Percentiles rank a stretch among this genome's conserved stretches.
These are phyloP conservation scores for Trichophyton verrucosum DNA, from an alignment of 2,329 filamentous ascomycete genomes.

Conservation along the genomic window DNA sequence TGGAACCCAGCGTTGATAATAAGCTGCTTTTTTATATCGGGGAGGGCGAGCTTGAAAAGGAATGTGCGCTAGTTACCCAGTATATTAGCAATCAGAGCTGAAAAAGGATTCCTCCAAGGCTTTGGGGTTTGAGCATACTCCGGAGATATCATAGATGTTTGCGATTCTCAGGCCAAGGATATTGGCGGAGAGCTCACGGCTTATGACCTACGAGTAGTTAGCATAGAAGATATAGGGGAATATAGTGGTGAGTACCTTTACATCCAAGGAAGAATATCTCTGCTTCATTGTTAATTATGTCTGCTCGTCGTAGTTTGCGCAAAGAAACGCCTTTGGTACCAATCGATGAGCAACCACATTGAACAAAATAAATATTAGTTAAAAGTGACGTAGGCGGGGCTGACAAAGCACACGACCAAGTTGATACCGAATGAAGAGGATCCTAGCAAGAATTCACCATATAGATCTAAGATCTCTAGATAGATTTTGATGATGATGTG, in stretches of 20 bases:
- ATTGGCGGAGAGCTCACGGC: conserved; percentile 72
- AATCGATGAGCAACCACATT: background rate
- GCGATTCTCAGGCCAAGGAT: conserved; percentile 69
- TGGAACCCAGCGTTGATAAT: conserved; percentile 92
- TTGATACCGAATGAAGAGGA: background rate
- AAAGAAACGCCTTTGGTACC: background rate
- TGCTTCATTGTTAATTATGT: conserved; percentile 40
- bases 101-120: background rate
- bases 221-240: background rate
- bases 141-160: conserved; percentile 93
- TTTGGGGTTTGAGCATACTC: conserved; percentile 32
- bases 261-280: conserved; percentile 46
- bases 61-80: conserved; percentile 63
- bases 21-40: conserved; percentile 76
- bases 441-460: background rate
- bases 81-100: conserved; percentile 7
- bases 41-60: conserved; percentile 86
- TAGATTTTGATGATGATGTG: background rate
- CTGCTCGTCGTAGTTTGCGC: background rate
- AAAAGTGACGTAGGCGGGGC: background rate
- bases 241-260: conserved; percentile 32
- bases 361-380: background rate
- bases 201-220: conserved; percentile 56
- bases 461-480: background rate
- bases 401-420: background rate